These are phyloP conservation scores for Phytophthora multivora DNA, from an alignment of 352 stramenopile genomes.

Conservation along the genomic window DNA sequence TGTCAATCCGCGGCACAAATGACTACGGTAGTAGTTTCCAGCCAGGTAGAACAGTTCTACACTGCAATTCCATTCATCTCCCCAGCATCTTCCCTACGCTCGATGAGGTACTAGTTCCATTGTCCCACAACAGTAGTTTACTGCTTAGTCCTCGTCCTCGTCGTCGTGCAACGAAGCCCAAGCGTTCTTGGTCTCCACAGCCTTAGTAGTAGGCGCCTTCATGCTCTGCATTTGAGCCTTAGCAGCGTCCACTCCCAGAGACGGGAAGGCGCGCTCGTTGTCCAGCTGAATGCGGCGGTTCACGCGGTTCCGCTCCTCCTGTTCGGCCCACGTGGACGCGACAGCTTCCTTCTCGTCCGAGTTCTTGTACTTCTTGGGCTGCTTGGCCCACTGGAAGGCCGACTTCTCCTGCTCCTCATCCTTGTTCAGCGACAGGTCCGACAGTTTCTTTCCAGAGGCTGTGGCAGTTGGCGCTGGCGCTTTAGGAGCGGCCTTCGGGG, in stretches of 20 bases:
- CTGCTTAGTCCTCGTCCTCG: constrained; percentile 57
- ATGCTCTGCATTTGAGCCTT: constrained; percentile 65
- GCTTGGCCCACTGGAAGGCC: constrained; percentile 81
- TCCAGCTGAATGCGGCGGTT: constrained; percentile 63
- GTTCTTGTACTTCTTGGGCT: constrained; percentile 88
- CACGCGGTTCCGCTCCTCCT: constrained; percentile 73
- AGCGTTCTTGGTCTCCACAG: constrained; percentile 74
- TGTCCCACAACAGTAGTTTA: not conserved
- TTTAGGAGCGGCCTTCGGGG: constrained; percentile 22
- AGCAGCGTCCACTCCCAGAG: constrained; percentile 57
- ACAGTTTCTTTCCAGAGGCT: constrained; percentile 56
- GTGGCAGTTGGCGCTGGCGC: constrained; percentile 5
- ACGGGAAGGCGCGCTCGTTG: constrained; percentile 81
- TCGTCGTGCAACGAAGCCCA: constrained; percentile 74
- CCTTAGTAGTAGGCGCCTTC: constrained; percentile 63
- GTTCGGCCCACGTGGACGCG: constrained; percentile 70
- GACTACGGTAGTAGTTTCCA: not conserved
- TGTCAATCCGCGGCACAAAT: not conserved
- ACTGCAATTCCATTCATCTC: not conserved
- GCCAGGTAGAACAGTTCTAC: not conserved
- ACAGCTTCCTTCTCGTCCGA: constrained; percentile 54
- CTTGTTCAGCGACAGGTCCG: constrained; percentile 68
- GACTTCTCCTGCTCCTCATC: constrained; percentile 50
- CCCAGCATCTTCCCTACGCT: not conserved
- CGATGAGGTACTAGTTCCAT: not conserved